Conservation (phyloP, 441 rosid genomes). For the Adansonia gregorii region DNA sequence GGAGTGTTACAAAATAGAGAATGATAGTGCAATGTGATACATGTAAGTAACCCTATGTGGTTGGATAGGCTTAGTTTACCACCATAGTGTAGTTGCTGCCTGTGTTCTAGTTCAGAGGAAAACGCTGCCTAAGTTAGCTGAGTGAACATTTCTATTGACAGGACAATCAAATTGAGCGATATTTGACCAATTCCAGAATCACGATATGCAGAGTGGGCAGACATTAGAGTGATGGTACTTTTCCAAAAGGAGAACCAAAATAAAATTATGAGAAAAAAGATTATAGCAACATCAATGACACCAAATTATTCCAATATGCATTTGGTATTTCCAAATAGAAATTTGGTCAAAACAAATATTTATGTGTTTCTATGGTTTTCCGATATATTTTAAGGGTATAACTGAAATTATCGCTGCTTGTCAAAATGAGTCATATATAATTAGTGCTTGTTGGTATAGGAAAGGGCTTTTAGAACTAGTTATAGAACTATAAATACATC, state of each 20-base stretch:
- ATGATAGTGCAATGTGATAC: neutral
- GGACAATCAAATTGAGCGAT: neutral
- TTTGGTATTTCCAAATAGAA: neutral
- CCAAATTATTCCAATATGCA: neutral
- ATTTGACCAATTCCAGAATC: neutral
- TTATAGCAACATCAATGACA: neutral
- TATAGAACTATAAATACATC: neutral
- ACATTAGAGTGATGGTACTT: neutral
- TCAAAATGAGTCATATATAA: neutral
- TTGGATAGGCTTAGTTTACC: conserved; percentile 2
- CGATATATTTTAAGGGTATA: neutral
- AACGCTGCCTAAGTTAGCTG: neutral
- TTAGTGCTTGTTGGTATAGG: neutral
- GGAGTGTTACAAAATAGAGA: neutral
- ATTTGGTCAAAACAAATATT: conserved; percentile 13
- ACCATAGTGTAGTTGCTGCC: neutral
- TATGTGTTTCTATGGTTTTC: neutral
- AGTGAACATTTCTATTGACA: neutral
- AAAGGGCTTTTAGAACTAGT: neutral
- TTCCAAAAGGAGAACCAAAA: neutral
- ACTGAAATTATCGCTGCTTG: neutral
- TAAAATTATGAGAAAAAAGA: neutral
- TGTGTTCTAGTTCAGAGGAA: conserved; percentile 9
- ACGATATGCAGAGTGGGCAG: neutral
- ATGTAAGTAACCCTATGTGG: neutral